Base-by-base conservation (phyloP, 1,284 basidiomycete species). In the Fomitiporia mediterranea region DNA sequence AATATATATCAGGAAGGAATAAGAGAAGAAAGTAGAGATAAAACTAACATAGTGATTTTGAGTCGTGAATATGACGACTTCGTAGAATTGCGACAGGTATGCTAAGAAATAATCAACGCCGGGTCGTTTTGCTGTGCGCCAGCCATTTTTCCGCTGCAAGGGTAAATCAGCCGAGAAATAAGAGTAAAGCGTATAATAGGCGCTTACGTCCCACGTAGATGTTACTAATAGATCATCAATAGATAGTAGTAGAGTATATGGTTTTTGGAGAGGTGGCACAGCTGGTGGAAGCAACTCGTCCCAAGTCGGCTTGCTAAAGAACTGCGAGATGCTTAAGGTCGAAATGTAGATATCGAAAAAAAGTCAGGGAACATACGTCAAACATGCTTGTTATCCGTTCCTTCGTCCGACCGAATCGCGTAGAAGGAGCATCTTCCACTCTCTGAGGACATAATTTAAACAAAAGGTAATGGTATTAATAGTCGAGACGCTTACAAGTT, bases 91-190 rank as follows among this genome's bases (percentile, higher is more conserved):
- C 0, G 93, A 94, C 42, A 99, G 80, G 71, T 99, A 98, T 32
- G 84, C 94, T 50, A 99, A 77, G 81, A 98, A 99, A 72, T 98
- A 98, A 69, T 99, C 97, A 7, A 96, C 89, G 2, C 97, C 97
- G 1, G 96, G 96, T 51, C 97, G 84, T 72, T 95, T 95, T 35
- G 91, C 92, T 2, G 91, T 94, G 62, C 90, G 78, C 92, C 92
- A 95, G 32, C 92, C 92, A 64, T 89, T 76, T 74, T 87, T 79
- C 53, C 91, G 84, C 91, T 93, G 58, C 23, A 30, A 27, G 51
- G 35, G 8, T 32, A 46, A 19, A 44, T 56, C 34, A 47, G 19
- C 13, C 44, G 34, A 9, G 1, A 34, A 9, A 5, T 15, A 30
- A 21, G 15, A n/a, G 19, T 39, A 43, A 13, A 30, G 38, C 23